A percentile compares a stretch with the other conserved stretches of the same genome.
These are phyloP conservation scores for Megacollybia marginata DNA, from an alignment of 768 basidiomycete genomes.

Conservation along the genomic window DNA sequence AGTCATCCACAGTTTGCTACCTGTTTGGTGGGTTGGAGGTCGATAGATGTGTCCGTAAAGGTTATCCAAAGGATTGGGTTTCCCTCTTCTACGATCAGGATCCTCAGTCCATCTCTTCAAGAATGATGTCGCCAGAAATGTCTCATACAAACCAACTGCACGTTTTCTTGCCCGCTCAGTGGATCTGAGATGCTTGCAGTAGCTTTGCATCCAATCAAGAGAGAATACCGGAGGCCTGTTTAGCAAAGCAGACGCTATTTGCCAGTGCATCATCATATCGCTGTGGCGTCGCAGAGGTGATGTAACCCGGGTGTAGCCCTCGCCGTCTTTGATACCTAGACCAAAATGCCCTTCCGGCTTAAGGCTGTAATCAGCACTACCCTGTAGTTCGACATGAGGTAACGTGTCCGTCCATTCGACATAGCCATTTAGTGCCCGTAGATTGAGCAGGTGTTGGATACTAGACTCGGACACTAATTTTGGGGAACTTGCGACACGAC, in stretches of 20 bases:
- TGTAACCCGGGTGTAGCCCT: constrained; percentile 80
- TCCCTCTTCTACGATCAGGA: constrained; percentile 4
- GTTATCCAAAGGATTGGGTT: constrained; percentile 17
- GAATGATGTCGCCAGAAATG: constrained; percentile 33
- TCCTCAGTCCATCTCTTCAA: constrained; percentile 28
- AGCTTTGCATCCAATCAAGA: constrained; percentile 33
- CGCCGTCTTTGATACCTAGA: constrained; percentile 61
- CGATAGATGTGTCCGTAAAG: constrained; percentile 1
- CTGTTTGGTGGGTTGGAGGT: not conserved
- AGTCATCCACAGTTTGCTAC: constrained; percentile 14
- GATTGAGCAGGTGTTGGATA: constrained; percentile 37
- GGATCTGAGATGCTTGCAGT: constrained; percentile 28
- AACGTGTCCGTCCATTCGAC: constrained; percentile 32
- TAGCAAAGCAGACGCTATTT: constrained; percentile 75
- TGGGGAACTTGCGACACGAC: constrained; percentile 37
- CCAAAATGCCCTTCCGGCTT: constrained; percentile 57
- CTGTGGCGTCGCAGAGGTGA: constrained; percentile 81
- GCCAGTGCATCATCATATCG: constrained; percentile 88
- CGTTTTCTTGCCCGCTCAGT: constrained; percentile 27
- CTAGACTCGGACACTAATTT: constrained; percentile 22
- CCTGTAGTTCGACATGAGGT: constrained; percentile 22
- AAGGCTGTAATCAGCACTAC: constrained; percentile 36
- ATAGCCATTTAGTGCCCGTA: constrained; percentile 38
- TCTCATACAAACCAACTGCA: constrained; percentile 20
- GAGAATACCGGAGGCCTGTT: constrained; percentile 38